Percentiles rank a stretch among this genome's conserved stretches.
These are phyloP conservation scores for Sequoia sempervirens DNA, from an alignment of 75 land plant species.

Conservation along the genomic window DNA sequence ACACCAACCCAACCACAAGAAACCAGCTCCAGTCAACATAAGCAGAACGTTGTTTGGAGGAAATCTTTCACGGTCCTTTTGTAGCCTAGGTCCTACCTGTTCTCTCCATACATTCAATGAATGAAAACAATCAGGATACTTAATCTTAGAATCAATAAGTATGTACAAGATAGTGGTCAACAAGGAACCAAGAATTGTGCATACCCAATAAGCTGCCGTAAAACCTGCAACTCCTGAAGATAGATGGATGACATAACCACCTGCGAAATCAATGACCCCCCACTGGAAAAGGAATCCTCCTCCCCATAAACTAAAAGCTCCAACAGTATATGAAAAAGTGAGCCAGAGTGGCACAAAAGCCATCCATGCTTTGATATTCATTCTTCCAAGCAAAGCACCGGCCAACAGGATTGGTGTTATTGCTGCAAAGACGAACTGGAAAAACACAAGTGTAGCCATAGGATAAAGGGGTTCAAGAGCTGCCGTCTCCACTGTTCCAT, in stretches of 20 bases:
- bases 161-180: too few species aligned
- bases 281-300: constrained; percentile 9
- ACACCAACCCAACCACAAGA: too few species aligned
- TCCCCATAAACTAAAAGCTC: constrained; percentile 45
- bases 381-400: too few species aligned
- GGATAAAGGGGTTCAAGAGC: constrained; percentile 32
- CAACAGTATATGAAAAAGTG: constrained; percentile 51
- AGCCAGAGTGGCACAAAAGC: constrained; percentile 24
- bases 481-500: constrained; percentile 27
- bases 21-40: too few species aligned
- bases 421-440: too few species aligned
- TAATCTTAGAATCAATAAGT: constrained; percentile 26
- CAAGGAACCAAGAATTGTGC: background rate
- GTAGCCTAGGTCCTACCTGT: constrained; percentile 86
- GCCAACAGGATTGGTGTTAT: too few species aligned
- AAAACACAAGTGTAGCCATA: constrained; percentile 37
- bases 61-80: constrained; percentile 12
- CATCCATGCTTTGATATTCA: too few species aligned
- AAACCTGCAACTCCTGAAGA: constrained; percentile 52
- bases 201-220: constrained; percentile 49
- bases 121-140: background rate
- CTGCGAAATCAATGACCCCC: constrained; percentile 19
- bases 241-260: constrained; percentile 57
- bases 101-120: background rate
- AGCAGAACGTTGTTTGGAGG: too few species aligned